A percentile compares a stretch with the other conserved stretches of the same genome.
phyloP scores from a whole-genome alignment of 2,329 filamentous ascomycete genomes.

The Penicillium digitatum region DNA sequence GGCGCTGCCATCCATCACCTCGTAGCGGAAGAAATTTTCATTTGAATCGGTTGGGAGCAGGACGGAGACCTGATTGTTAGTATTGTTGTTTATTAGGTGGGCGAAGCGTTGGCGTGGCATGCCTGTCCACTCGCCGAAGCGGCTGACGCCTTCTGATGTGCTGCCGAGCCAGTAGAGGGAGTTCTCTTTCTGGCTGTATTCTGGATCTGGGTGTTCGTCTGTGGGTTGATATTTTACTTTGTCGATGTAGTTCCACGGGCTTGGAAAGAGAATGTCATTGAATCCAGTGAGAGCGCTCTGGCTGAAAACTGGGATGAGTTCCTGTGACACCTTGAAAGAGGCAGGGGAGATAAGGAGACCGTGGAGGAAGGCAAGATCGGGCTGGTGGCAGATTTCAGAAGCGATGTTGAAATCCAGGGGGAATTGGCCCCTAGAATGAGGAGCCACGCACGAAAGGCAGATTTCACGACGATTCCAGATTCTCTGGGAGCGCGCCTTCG shows the following conservation, averaged over 20 bases:
- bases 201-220: constrained; percentile 48
- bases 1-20: constrained; percentile 45
- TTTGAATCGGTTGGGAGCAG: constrained; percentile 49
- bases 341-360: constrained; percentile 67
- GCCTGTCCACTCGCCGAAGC: constrained; percentile 58
- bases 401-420: constrained; percentile 62
- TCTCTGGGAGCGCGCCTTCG: constrained; percentile 55
- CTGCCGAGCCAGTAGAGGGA: constrained; percentile 72
- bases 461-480: constrained; percentile 63
- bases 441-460: constrained; percentile 60
- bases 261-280: constrained; percentile 71
- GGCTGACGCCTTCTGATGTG: constrained; percentile 54
- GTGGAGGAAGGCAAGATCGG: constrained; percentile 69
- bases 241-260: constrained; percentile 59
- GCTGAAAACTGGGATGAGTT: constrained; percentile 71
- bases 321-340: constrained; percentile 57
- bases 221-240: constrained; percentile 53
- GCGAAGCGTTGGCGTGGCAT: constrained; percentile 68
- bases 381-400: constrained; percentile 69
- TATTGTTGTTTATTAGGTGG: constrained; percentile 63
- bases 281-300: constrained; percentile 68
- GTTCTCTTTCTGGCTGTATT: constrained; percentile 61
- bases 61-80: constrained; percentile 49
- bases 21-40: constrained; percentile 51
- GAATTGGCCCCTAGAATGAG: constrained; percentile 65